These are phyloP conservation scores for Lyophyllum semitale DNA, from an alignment of 768 basidiomycete genomes.

Conservation along the genomic window DNA sequence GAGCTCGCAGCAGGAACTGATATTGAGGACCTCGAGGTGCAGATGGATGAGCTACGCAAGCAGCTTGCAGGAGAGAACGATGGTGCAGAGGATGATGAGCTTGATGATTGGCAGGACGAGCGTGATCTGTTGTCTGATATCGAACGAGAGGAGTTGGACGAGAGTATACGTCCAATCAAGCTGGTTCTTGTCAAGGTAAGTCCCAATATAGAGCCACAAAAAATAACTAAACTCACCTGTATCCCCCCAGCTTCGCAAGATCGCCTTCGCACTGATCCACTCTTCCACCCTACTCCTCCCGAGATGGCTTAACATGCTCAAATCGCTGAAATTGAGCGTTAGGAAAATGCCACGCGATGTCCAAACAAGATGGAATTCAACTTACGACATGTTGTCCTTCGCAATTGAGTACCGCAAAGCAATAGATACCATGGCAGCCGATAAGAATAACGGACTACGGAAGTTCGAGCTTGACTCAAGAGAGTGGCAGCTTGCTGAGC, in stretches of 20 bases:
- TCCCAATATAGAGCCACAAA: not conserved
- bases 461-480: slow-evolving; percentile 16
- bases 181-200: slow-evolving; percentile 34
- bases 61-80: slow-evolving; percentile 12
- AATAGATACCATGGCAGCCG: slow-evolving; percentile 22
- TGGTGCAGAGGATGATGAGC: slow-evolving; percentile 15
- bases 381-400: slow-evolving; percentile 32
- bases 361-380: slow-evolving; percentile 30
- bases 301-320: slow-evolving; percentile 5
- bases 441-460: slow-evolving; percentile 12
- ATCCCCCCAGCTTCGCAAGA: not conserved
- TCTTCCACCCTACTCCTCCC: slow-evolving; percentile 11
- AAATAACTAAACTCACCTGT: not conserved
- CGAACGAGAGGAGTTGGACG: slow-evolving; percentile 15
- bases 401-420: slow-evolving; percentile 25
- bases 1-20: slow-evolving; percentile 16
- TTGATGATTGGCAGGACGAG: slow-evolving; percentile 30
- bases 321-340: slow-evolving; percentile 2
- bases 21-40: slow-evolving; percentile 11
- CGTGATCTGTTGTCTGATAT: slow-evolving; percentile 3
- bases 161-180: slow-evolving; percentile 21
- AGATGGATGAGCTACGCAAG: slow-evolving; percentile 6
- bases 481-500: slow-evolving; percentile 29
- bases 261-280: slow-evolving; percentile 5
- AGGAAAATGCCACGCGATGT: slow-evolving; percentile 30